Conservation (phyloP, 805 yeast species). For the Spencermartinsiella europaea region DNA sequence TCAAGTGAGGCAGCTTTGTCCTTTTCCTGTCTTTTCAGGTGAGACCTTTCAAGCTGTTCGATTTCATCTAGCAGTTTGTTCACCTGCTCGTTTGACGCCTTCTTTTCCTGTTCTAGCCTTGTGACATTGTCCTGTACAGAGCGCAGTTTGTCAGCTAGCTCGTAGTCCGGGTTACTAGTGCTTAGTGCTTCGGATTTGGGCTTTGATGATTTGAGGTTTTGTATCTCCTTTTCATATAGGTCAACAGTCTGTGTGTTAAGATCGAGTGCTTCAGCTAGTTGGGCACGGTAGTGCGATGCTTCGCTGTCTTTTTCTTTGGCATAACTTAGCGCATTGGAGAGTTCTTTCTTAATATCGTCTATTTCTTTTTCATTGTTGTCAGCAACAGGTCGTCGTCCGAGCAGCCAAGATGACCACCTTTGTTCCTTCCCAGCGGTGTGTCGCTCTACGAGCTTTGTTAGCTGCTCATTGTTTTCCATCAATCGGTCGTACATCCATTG, state of each 20-base stretch:
- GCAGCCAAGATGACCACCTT: background rate
- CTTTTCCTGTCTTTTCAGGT: background rate
- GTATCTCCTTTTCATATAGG: conserved; percentile 9
- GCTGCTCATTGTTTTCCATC: background rate
- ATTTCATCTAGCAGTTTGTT: background rate
- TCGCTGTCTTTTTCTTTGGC: conserved; percentile 15
- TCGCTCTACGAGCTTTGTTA: background rate
- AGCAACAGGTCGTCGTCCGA: background rate
- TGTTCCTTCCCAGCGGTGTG: background rate
- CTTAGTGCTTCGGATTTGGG: background rate
- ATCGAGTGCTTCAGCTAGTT: conserved; percentile 12
- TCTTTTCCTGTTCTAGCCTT: background rate
- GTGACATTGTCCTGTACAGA: background rate
- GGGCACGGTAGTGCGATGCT: conserved; percentile 8
- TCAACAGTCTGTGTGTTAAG: conserved; percentile 6
- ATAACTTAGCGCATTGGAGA: conserved; percentile 12
- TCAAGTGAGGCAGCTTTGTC: background rate
- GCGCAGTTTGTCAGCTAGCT: background rate
- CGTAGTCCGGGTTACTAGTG: no score
- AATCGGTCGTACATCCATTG: background rate
- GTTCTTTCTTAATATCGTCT: conserved; percentile 5
- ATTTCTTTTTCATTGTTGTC: conserved; percentile 1
- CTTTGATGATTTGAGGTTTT: background rate
- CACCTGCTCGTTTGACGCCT: background rate
- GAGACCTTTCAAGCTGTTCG: background rate